Evolutionary conservation across 352 stramenopile species (phyloP).

Genomic region (Paralagenidium karlingii): DNA sequence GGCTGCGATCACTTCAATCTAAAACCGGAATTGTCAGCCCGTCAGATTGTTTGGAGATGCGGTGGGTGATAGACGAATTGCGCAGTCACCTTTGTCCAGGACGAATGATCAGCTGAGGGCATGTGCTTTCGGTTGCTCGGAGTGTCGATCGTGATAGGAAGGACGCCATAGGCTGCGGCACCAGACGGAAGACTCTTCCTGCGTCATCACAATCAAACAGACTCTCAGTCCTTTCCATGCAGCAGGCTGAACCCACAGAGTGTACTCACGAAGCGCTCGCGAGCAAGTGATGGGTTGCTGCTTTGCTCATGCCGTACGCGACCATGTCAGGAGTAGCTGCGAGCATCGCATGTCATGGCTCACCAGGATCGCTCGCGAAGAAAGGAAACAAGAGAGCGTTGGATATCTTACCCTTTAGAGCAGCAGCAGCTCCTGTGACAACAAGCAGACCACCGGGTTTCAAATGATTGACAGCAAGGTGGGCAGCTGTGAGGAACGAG

Average conservation of each 20-base stretch:
- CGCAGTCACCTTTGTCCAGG: conserved; percentile 50
- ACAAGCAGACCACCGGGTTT: conserved; percentile 56
- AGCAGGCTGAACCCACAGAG: not conserved
- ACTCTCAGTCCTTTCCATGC: too few species aligned
- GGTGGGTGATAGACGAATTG: not conserved
- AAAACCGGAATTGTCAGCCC: not conserved
- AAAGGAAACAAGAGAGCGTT: not conserved
- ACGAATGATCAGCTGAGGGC: conserved; percentile 70
- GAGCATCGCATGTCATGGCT: not conserved
- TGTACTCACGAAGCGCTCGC: conserved; percentile 60
- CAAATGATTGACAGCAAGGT: conserved; percentile 60
- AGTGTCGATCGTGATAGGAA: conserved; percentile 79
- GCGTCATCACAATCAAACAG: too few species aligned
- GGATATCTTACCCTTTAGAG: conserved; percentile 25
- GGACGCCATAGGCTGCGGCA: conserved; percentile 43
- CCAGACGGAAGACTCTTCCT: too few species aligned
- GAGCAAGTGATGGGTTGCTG: conserved; percentile 81
- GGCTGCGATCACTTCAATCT: conserved; percentile 55
- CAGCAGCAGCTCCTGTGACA: conserved; percentile 71
- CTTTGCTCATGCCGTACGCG: conserved; percentile 83
- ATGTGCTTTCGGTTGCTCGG: conserved; percentile 84
- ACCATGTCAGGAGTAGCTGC: conserved; percentile 68
- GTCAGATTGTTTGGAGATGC: too few species aligned
- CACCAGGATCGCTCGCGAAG: not conserved
- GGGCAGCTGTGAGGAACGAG: too few species aligned